These are phyloP conservation scores for Chenopodium quinoa DNA, from an alignment of 148 eudicot species.

Conservation along the genomic window DNA sequence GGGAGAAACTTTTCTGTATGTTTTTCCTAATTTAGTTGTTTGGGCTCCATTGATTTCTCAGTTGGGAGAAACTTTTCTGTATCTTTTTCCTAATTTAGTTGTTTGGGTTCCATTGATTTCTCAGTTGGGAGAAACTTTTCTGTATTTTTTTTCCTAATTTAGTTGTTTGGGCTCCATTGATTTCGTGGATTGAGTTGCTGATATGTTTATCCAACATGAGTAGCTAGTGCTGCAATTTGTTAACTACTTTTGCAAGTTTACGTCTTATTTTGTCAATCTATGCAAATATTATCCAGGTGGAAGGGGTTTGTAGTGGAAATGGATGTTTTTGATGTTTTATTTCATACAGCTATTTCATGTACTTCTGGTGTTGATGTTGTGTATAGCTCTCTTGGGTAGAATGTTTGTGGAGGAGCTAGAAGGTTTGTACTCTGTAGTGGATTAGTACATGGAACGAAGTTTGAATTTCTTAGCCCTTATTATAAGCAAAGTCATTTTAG, in stretches of 20 bases:
- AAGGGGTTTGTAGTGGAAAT: not conserved
- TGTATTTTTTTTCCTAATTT: not conserved
- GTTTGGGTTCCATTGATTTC: not conserved
- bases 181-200: not conserved
- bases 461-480: not conserved
- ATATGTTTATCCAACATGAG: not conserved
- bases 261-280: not conserved
- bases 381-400: not conserved
- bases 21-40: too few relatives aligned
- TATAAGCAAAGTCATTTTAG: not conserved
- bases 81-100: not conserved
- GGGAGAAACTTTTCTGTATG: too few relatives aligned
- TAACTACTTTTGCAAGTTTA: not conserved
- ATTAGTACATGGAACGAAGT: not conserved
- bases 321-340: too few relatives aligned
- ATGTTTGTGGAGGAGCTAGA: not conserved
- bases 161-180: not conserved
- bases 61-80: not conserved
- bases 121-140: not conserved
- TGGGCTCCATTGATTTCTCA: not conserved
- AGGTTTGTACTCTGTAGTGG: not conserved
- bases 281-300: not conserved
- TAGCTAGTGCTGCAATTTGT: not conserved
- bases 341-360: not conserved
- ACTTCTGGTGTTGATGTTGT: not conserved